Evolutionary conservation across 2,329 filamentous ascomycete species (phyloP).

Genomic region (Aspergillus calidoustus): DNA sequence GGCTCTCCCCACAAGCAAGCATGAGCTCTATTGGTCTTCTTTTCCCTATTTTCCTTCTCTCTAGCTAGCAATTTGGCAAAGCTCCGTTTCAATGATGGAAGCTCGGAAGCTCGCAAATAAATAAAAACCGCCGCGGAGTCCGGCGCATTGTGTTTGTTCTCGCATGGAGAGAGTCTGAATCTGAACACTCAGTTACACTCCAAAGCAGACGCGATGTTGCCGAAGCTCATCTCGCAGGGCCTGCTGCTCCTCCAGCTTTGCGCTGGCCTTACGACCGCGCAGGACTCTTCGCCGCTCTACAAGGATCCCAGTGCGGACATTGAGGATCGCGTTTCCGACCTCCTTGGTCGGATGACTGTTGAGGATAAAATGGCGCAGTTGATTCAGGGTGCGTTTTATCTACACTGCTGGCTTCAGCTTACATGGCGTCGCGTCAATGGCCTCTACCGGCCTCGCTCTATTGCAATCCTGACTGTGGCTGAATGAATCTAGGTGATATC

Average conservation of each 20-base stretch:
- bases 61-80: neutral
- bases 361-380: conserved; percentile 74
- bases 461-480: neutral
- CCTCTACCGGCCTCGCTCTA: too few relatives aligned
- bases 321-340: conserved; percentile 68
- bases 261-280: conserved; percentile 24
- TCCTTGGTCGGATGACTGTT: conserved; percentile 73
- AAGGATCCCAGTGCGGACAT: conserved; percentile 66
- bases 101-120: conserved; percentile 1
- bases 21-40: neutral
- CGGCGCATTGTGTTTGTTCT: neutral
- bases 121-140: conserved; percentile 8
- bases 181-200: neutral
- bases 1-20: neutral
- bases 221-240: conserved; percentile 27
- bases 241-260: conserved; percentile 34
- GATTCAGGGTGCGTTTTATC: conserved; percentile 55
- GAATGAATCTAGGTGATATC: conserved; percentile 62
- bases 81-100: neutral
- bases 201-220: conserved; percentile 15
- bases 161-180: neutral
- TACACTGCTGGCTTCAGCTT: neutral
- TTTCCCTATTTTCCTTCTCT: conserved; percentile 1
- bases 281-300: conserved; percentile 50
- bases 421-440: neutral